phyloP scores from a whole-genome alignment of 805 yeast species.

The Saccharomycopsis sp. region DNA sequence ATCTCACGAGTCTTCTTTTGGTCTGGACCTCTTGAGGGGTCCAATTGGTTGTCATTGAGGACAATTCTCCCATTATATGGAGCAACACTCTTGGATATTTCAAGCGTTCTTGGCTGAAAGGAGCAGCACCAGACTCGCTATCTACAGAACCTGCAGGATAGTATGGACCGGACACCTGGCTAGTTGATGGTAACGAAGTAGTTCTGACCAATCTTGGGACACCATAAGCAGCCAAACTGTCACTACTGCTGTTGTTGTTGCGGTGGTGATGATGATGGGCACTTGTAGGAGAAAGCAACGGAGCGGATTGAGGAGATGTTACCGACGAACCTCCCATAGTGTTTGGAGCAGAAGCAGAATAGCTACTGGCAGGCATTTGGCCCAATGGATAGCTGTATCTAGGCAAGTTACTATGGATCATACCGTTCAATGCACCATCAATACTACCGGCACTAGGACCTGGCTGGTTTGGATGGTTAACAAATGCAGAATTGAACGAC shows the following conservation, averaged over 20 bases:
- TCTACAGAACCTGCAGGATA: neutral
- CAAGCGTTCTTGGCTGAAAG: neutral
- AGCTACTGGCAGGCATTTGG: neutral
- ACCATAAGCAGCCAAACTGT: neutral
- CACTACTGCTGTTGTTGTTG: neutral
- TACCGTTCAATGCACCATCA: neutral
- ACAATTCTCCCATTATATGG: constrained; percentile 13
- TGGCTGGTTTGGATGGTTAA: neutral
- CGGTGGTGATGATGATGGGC: neutral
- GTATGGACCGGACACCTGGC: neutral
- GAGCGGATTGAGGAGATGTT: neutral
- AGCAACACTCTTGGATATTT: constrained; percentile 7
- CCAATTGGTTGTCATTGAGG: constrained; percentile 35
- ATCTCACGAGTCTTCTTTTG: constrained; percentile 43
- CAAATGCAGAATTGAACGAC: neutral
- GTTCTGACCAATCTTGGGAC: constrained; percentile 12
- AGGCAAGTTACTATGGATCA: neutral
- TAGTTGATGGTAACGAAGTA: constrained; percentile 8
- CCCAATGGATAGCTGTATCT: neutral
- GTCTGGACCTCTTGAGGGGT: constrained; percentile 35
- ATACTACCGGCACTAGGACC: neutral
- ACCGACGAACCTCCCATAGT: neutral
- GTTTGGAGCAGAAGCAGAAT: constrained; percentile 1
- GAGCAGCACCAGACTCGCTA: neutral
- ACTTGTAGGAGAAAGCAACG: neutral